A percentile compares a stretch with the other conserved stretches of the same genome.
These are phyloP conservation scores for Daldinia sp. DNA, from an alignment of 2,329 filamentous ascomycete genomes.

Conservation along the genomic window DNA sequence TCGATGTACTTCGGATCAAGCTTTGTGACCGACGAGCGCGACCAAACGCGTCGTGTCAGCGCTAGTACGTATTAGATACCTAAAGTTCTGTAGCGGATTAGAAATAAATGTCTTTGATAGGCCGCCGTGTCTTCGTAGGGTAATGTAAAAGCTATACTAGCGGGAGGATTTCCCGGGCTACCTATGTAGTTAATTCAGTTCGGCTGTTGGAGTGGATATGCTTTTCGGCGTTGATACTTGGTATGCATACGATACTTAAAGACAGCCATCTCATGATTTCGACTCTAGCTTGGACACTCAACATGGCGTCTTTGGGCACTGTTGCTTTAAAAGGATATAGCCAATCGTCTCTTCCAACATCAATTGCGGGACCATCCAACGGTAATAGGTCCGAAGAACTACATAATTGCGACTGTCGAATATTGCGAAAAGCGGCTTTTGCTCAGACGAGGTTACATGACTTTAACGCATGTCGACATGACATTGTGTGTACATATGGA, in stretches of 20 bases:
- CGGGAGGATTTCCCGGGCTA: too few relatives aligned
- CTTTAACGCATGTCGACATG: neutral
- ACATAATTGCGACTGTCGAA: neutral
- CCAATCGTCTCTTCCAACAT: neutral
- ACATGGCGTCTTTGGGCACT: neutral
- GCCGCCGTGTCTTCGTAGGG: neutral
- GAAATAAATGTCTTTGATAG: neutral
- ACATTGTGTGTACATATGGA: neutral
- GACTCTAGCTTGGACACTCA: neutral
- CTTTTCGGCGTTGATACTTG: neutral
- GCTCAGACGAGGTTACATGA: conserved; percentile 6
- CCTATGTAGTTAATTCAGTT: too few relatives aligned
- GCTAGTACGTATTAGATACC: neutral
- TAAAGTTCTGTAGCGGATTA: neutral
- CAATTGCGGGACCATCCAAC: neutral
- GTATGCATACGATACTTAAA: neutral
- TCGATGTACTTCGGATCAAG: too few relatives aligned
- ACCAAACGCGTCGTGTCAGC: neutral
- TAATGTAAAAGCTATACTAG: neutral
- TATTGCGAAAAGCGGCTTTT: neutral
- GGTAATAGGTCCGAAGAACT: conserved; percentile 4
- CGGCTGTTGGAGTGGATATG: neutral
- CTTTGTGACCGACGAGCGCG: neutral
- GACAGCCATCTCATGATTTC: neutral
- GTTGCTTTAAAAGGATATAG: neutral